Percentiles rank a stretch among this genome's conserved stretches.
phyloP scores from a whole-genome alignment of 192 early-diverging fungal species.

The Chytriomyces sp. region DNA sequence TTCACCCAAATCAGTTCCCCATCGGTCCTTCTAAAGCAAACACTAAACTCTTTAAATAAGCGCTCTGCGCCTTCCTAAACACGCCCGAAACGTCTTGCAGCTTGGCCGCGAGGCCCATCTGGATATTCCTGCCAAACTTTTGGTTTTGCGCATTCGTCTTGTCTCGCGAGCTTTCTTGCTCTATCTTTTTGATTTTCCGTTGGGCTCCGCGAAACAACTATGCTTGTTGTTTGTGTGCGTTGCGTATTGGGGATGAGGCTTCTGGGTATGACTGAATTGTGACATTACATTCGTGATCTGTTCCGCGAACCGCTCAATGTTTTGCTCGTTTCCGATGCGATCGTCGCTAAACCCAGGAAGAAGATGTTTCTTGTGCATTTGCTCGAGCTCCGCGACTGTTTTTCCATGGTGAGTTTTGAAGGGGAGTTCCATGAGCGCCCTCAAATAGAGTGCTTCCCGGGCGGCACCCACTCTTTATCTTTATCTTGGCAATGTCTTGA shows the following conservation, averaged over 20 bases:
- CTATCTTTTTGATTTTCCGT: slow-evolving; percentile 75
- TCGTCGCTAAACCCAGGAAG: slow-evolving; percentile 92
- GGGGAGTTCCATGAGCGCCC: slow-evolving; percentile 16
- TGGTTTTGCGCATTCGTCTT: slow-evolving; percentile 50
- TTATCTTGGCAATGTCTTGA: slow-evolving; percentile 64
- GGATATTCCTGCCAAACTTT: slow-evolving; percentile 82
- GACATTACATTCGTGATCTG: slow-evolving; percentile 74
- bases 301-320: slow-evolving; percentile 80
- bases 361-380: slow-evolving; percentile 83
- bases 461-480: slow-evolving; percentile 49
- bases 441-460: neutral
- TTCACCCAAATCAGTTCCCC: too few relatives aligned
- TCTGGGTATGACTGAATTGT: neutral
- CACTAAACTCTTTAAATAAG: slow-evolving; percentile 82
- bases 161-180: slow-evolving; percentile 43
- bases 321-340: slow-evolving; percentile 60
- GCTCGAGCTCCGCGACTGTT: slow-evolving; percentile 70
- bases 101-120: slow-evolving; percentile 82
- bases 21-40: too few relatives aligned
- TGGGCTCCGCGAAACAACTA: slow-evolving; percentile 85
- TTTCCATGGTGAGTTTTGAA: neutral
- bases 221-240: neutral
- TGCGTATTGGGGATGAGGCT: neutral
- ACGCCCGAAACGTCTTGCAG: slow-evolving; percentile 79
- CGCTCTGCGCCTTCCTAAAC: slow-evolving; percentile 88